Conservation (phyloP, 306 rosid genomes). For the Medicago lupulina region DNA sequence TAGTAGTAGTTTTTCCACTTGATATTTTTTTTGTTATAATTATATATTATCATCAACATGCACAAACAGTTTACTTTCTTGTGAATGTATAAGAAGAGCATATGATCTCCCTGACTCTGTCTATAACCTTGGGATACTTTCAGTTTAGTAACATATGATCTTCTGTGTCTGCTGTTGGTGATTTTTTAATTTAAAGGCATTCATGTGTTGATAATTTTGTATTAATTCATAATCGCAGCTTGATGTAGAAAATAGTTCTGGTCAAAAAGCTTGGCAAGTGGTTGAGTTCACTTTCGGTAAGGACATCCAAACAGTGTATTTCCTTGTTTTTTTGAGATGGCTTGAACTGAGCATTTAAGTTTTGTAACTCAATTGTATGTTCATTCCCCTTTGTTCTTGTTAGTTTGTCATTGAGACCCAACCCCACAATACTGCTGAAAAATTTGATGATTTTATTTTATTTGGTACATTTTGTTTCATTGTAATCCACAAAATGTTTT, state of each 20-base stretch:
- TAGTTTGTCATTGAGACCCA: constrained; percentile 18
- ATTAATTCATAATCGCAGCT: constrained; percentile 68
- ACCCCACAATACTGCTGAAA: constrained; percentile 2
- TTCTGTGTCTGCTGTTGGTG: constrained; percentile 9
- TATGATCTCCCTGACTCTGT: neutral
- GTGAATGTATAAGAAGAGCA: neutral
- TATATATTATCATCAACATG: neutral
- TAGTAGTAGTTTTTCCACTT: constrained; percentile 2
- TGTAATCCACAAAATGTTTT: neutral
- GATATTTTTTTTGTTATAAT: neutral
- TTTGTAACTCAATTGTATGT: constrained; percentile 31
- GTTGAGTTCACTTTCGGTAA: constrained; percentile 90
- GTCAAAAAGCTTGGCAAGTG: constrained; percentile 84
- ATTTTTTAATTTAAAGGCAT: constrained; percentile 27
- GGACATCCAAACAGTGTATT: constrained; percentile 37
- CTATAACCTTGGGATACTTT: constrained; percentile 2
- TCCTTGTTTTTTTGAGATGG: constrained; percentile 28
- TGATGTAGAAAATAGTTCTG: constrained; percentile 76
- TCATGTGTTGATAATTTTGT: constrained; percentile 37
- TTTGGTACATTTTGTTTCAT: constrained; percentile 25
- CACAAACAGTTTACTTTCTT: neutral
- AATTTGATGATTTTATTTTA: constrained; percentile 22
- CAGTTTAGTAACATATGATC: neutral
- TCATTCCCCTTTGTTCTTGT: constrained; percentile 27
- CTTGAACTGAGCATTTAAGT: constrained; percentile 20